Evolutionary conservation across 306 rosid species (phyloP), one percentile per base, ranked within the genome.

Genomic region (Cicer arietinum): DNA sequence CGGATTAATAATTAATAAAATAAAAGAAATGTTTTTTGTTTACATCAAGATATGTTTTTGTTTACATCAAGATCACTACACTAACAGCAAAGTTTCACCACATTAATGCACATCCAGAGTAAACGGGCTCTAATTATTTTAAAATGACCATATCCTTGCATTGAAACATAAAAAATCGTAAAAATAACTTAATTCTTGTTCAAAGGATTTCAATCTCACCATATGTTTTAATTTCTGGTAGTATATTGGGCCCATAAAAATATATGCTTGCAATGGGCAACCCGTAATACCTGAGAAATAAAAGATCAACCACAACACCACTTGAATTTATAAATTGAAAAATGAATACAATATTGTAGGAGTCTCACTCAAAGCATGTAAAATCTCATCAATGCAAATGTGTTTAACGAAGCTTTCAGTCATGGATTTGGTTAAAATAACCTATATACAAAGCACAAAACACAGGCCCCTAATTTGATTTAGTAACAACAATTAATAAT

Each of bases 241-340:
- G 91, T 94, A 94, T 74, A 91, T 94, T 52, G 96, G 98, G 67
- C 98, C 98, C 98, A 94, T 94, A 80, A 94, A 94, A 79, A 94
- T 94, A 79, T 94, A 94, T 10, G 98, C 98, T 80, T 94, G 96
- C 82, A 94, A 76, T 43, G 98, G 96, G 80, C 95, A 90, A 72
- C 98, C 98, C 0, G 97, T 94, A 76, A 91, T 91, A 68, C 98
- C 98, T 90, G 84, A 65, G 84, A 64, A 76, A 47, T 40, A 69
- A 73, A 77, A 6, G 48, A 73, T 14, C 54, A 20, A 74, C 64
- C 69, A 65, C n/a, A 20, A 77, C 69, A 64, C 42, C 50, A 45
- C 11, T 51, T 58, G 20, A 12, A 62, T 57, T 51, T 56, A 74
- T 51, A 54, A 60, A 20, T 30, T 66, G 12, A 10, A 44, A 52